These are phyloP conservation scores for Trametes versicolor DNA, from an alignment of 1,284 basidiomycete species.

Conservation along the genomic window DNA sequence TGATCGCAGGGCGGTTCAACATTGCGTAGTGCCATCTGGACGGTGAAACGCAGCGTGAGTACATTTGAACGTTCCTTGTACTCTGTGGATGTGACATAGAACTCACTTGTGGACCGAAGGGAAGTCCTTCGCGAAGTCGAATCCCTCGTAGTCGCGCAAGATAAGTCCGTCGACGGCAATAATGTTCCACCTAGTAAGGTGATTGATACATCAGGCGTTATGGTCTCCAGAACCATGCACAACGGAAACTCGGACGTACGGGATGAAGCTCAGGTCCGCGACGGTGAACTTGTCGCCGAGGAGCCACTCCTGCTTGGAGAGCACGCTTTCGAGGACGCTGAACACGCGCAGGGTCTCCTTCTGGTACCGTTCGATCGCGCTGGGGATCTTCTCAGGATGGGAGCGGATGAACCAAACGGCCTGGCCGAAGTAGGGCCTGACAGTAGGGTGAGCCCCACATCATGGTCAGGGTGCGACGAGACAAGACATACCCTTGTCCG, in stretches of 20 bases:
- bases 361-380: conserved; percentile 42
- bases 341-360: conserved; percentile 44
- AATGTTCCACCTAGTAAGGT: conserved; percentile 12
- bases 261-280: conserved; percentile 30
- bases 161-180: neutral
- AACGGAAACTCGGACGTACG: neutral
- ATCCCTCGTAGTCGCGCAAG: neutral
- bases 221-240: too few species aligned
- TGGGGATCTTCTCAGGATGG: conserved; percentile 36
- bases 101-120: conserved; percentile 4
- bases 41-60: too few species aligned
- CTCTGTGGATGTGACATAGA: too few species aligned
- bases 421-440: neutral
- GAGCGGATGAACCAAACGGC: neutral
- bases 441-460: neutral
- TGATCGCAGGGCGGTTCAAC: too few species aligned
- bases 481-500: conserved; percentile 40
- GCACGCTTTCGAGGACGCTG: conserved; percentile 42
- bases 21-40: too few species aligned
- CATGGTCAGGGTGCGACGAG: neutral
- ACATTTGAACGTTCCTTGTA: too few species aligned
- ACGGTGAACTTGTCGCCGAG: conserved; percentile 29
- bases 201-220: neutral
- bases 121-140: conserved; percentile 18
- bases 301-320: conserved; percentile 27